phyloP scores from a whole-genome alignment of 441 rosid genomes.

The Populus hybrid region DNA sequence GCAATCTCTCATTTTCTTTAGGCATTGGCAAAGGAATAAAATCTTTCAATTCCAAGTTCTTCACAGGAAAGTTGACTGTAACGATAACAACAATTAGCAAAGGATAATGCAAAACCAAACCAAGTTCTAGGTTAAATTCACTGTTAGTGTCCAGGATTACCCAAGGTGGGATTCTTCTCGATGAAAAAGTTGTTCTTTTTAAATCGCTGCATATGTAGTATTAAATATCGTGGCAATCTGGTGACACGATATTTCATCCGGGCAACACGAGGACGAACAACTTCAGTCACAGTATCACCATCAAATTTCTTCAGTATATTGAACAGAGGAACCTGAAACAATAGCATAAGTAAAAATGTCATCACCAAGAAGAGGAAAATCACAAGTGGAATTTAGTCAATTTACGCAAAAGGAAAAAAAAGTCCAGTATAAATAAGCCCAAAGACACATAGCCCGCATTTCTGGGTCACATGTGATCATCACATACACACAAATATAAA shows the following conservation, averaged over 20 bases:
- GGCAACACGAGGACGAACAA: conserved; percentile 77
- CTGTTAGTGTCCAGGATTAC: conserved; percentile 32
- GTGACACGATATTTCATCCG: conserved; percentile 83
- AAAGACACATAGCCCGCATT: neutral
- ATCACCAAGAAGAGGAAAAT: neutral
- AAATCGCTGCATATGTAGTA: conserved; percentile 95
- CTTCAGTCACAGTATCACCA: conserved; percentile 83
- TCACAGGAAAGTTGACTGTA: conserved; percentile 96
- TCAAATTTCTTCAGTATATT: conserved; percentile 91
- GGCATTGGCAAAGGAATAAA: conserved; percentile 81
- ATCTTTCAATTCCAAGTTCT: conserved; percentile 87
- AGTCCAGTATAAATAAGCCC: neutral
- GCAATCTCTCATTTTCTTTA: conserved; percentile 51
- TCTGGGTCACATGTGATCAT: neutral
- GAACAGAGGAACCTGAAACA: conserved; percentile 73
- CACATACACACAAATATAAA: neutral
- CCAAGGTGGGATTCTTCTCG: conserved; percentile 92
- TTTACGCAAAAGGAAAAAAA: neutral
- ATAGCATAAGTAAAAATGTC: conserved; percentile 7
- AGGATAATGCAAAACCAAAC: neutral
- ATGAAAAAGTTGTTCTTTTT: conserved; percentile 88
- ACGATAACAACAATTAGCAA: conserved; percentile 15
- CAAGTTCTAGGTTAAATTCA: neutral
- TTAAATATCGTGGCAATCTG: conserved; percentile 71
- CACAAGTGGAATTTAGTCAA: neutral